Percentiles rank a stretch among this genome's conserved stretches.
These are phyloP conservation scores for Rhinocladiella similis DNA, from an alignment of 2,329 filamentous ascomycete species.

Conservation along the genomic window DNA sequence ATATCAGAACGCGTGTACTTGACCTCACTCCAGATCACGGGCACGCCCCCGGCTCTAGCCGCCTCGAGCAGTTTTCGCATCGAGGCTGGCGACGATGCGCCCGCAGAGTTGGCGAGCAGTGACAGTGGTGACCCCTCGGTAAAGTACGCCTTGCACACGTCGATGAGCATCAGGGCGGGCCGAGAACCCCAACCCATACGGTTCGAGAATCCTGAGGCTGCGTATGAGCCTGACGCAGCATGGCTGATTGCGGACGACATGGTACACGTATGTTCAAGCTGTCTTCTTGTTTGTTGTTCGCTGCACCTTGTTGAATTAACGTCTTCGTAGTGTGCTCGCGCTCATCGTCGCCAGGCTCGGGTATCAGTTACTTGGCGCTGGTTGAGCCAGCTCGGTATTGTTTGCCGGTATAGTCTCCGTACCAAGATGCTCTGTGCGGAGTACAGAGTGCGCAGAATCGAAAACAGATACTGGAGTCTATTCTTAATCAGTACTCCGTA, in stretches of 20 bases:
- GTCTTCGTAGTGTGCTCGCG: neutral
- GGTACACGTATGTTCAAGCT: no score
- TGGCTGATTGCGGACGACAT: neutral
- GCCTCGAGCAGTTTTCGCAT: conserved; percentile 44
- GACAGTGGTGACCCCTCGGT: conserved; percentile 44
- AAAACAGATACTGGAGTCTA: no score
- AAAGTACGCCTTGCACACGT: conserved; percentile 52
- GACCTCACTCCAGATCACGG: conserved; percentile 48
- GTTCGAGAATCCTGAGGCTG: conserved; percentile 38
- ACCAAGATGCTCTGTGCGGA: no score
- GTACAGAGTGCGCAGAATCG: no score
- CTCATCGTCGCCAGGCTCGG: neutral
- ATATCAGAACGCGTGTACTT: conserved; percentile 45
- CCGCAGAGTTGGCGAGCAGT: conserved; percentile 39
- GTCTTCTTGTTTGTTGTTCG: no score
- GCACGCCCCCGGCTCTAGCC: conserved; percentile 39
- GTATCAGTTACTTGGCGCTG: neutral
- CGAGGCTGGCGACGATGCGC: conserved; percentile 37
- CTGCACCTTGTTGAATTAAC: no score
- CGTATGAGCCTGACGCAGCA: conserved; percentile 1
- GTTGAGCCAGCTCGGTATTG: neutral
- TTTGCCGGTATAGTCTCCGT: neutral
- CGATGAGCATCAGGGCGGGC: conserved; percentile 48
- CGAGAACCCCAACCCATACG: conserved; percentile 47
- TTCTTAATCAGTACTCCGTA: no score